A percentile compares a stretch with the other conserved stretches of the same genome.
Conservation (phyloP, 345 rosid species). For the Abelmoschus esculentus region DNA sequence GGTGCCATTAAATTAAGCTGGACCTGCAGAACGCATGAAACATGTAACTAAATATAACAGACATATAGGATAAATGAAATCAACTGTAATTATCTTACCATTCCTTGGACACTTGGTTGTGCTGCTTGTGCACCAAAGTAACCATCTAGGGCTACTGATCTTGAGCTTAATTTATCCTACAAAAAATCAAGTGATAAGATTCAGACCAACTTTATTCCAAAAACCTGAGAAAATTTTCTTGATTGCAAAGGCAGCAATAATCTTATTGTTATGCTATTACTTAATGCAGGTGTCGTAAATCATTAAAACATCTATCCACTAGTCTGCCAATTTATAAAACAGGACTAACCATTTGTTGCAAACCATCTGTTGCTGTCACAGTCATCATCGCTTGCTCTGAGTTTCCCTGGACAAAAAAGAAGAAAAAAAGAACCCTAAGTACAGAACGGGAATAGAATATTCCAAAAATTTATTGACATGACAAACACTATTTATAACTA, state of each 20-base stretch:
- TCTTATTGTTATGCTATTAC: not conserved
- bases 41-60: not conserved
- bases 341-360: conserved; percentile 58
- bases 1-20: conserved; percentile 62
- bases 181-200: not conserved
- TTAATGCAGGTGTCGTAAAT: not conserved
- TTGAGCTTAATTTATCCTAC: conserved; percentile 47
- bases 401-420: conserved; percentile 33
- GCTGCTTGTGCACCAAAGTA: conserved; percentile 33
- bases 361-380: conserved; percentile 46
- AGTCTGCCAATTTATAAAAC: not conserved
- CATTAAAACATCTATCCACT: not conserved
- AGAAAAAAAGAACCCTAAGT: not conserved
- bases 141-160: conserved; percentile 37
- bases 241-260: not conserved
- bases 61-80: not conserved
- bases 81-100: conserved; percentile 26
- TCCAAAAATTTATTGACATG: not conserved
- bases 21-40: conserved; percentile 32
- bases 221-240: not conserved
- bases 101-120: conserved; percentile 39
- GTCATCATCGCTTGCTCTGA: conserved; percentile 50
- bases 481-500: conserved; percentile 2
- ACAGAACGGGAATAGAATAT: not conserved
- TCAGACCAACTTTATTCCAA: not conserved